Base-by-base conservation (phyloP, 2,329 filamentous ascomycete genomes). In the Pseudogymnoascus sp. region DNA sequence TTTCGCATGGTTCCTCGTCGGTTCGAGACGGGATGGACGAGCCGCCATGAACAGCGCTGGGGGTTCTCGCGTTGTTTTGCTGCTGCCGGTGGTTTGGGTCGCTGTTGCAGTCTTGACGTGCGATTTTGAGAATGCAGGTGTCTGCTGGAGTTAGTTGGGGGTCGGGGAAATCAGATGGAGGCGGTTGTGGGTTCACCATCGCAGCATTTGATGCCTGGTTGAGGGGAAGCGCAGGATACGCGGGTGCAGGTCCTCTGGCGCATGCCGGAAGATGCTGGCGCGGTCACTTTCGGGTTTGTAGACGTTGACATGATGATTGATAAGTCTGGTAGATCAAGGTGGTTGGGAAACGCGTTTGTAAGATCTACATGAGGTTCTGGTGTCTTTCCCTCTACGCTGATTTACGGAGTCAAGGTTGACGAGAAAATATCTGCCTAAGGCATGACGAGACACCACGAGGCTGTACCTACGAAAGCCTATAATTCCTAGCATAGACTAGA, bases 1-100 rank as follows among this genome's bases (percentile, higher is more conserved):
- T 42, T 25, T 59, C 50, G 28, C 40, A 62, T 38, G 60, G 60
- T 61, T 42, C 38, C 38, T 42, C 38, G 18, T 42, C 38, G 4
- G 38, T 7, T 42, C 16, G 38, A 21, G 16, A 42, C 18, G 38
- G 38, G 38, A 42, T 42, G 38, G 38, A 7, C 10, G n/a, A 42
- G 38, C 18, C 16, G 10, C 16, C 16, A 21, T 10, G 38, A 42
- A 21, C 38, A 42, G 6, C 28, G 28, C 16, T 1, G 8, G n/a
- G 38, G 16, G 38, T 40, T 18, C 7, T 40, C 38, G 38, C 8
- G 38, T 18, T n/a, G 16, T 10, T 40, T 42, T 42, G 38, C 38
- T 42, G 38, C 38, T 42, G 38, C 38, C 38, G 38, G 38, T 42
- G 38, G 11, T 42, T 16, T 6, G 16, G 38, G 16, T 42, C 38